Conservation (phyloP, 345 rosid species). For the Sisymbrium altissimum region DNA sequence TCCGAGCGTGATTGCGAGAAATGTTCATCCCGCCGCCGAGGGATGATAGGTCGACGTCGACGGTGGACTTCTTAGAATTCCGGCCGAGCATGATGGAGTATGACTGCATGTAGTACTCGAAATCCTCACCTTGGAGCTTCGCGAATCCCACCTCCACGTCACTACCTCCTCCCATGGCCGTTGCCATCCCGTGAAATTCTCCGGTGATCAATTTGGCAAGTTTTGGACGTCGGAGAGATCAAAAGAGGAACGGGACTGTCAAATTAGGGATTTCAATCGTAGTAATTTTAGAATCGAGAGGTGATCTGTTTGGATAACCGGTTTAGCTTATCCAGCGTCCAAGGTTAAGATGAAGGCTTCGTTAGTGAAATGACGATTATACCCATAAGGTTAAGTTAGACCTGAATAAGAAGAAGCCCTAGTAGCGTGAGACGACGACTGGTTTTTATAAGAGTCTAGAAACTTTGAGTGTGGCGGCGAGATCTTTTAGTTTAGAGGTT, state of each 20-base stretch:
- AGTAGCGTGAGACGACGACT: neutral
- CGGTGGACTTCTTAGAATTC: slow-evolving; percentile 90
- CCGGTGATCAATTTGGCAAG: slow-evolving; percentile 1
- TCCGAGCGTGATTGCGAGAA: slow-evolving; percentile 91
- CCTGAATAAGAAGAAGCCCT: slow-evolving; percentile 14
- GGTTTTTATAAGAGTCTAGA: neutral
- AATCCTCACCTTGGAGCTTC: slow-evolving; percentile 95
- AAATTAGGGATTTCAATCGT: slow-evolving; percentile 18
- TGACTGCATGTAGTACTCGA: slow-evolving; percentile 97
- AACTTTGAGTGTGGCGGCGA: slow-evolving; percentile 7
- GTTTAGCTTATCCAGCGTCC: neutral
- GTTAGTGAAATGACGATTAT: neutral
- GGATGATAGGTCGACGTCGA: slow-evolving; percentile 90
- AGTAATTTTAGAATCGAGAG: neutral
- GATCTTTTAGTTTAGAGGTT: neutral
- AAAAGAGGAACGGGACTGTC: neutral
- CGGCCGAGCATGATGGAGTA: slow-evolving; percentile 94
- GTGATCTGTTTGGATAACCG: slow-evolving; percentile 13
- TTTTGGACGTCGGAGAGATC: slow-evolving; percentile 1
- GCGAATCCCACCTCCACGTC: slow-evolving; percentile 98
- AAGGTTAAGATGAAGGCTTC: neutral
- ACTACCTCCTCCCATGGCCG: slow-evolving; percentile 59
- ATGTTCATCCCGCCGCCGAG: slow-evolving; percentile 99
- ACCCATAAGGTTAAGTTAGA: slow-evolving; percentile 6
- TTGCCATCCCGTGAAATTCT: slow-evolving; percentile 35